Base-by-base conservation (phyloP, 129 eudicot species). In the Chrysanthemum seticuspe region DNA sequence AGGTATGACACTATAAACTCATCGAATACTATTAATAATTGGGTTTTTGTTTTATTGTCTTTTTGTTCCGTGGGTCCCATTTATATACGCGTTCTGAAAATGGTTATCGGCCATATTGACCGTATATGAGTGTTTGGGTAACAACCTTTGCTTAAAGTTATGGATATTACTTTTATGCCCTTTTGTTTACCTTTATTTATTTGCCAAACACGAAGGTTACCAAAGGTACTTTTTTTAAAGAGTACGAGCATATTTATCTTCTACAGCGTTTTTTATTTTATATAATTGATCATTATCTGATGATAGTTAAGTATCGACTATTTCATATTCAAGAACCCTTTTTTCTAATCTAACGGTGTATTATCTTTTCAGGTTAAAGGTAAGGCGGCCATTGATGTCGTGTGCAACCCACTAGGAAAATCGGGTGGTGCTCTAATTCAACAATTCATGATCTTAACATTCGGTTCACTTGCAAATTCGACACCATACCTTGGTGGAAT, bases 381-480 rank as follows among this genome's bases (percentile, higher is more conserved):
- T 2, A 94, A 94, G 83, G 99, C 99, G 12, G 99, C 99, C 1
- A 94, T 94, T 68, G 97, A 94, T 56, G 99, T 94, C 6, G 99
- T 94, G 56, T 94, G 99, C 96, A 94, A 94, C 71, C 99, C 99
- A 11, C 72, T 94, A 66, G 99, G 99, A 7, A 94, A 94, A 47
- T 94, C 99, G 1, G 99, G 99, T 56, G 99, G 99, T 6, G 99
- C 99, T 29, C 45, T 94, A 64, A 94, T 94, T n/a, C 97, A 94
- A 73, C 99, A 94, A 73, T 94, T 94, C 84, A 94, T 94, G 99
- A 94, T 94, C 70, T 75, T 94, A 51, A 88, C 96, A 6, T 94
- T 94, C 36, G 99, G 99, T 10, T 94, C 99, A 34, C 99, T 94
- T 0, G 97, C 99, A 10, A 94, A 94, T 83, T 94, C 99, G 49